A percentile compares a stretch with the other conserved stretches of the same genome.
Evolutionary conservation across 2,329 filamentous ascomycete genomes (phyloP).

Genomic region (Sporothrix dimorphospora): DNA sequence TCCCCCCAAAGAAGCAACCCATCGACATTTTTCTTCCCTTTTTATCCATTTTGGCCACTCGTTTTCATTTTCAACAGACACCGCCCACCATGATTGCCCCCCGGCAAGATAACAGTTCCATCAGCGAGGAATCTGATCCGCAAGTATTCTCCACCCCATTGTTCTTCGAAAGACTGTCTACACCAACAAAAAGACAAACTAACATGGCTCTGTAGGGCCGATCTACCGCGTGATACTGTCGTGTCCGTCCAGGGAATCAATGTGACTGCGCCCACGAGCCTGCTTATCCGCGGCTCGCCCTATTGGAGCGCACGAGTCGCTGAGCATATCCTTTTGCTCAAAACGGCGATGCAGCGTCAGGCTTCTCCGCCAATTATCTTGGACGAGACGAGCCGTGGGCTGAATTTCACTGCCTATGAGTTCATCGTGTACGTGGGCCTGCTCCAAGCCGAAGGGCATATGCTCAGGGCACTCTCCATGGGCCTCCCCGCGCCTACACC

Average conservation of each 20-base stretch:
- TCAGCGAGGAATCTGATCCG: background rate
- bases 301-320: conserved; percentile 3
- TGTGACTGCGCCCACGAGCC: background rate
- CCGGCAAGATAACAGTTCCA: background rate
- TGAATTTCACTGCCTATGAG: background rate
- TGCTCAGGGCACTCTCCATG: background rate
- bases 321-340: background rate
- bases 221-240: background rate
- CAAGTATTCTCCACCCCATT: background rate
- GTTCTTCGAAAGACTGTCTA: no score
- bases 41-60: background rate
- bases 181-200: background rate
- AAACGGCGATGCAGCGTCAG: background rate
- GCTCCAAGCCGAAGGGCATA: conserved; percentile 1
- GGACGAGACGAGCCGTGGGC: background rate
- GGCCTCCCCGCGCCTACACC: background rate
- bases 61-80: background rate
- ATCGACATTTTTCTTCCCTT: background rate
- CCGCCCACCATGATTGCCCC: background rate
- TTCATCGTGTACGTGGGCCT: conserved; percentile 15
- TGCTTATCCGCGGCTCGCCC: background rate
- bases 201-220: background rate
- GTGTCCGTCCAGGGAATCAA: background rate
- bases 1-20: background rate
- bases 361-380: background rate